A percentile compares a stretch with the other conserved stretches of the same genome.
These are phyloP conservation scores for Pythium aquatile DNA, from an alignment of 352 stramenopile genomes.

Conservation along the genomic window DNA sequence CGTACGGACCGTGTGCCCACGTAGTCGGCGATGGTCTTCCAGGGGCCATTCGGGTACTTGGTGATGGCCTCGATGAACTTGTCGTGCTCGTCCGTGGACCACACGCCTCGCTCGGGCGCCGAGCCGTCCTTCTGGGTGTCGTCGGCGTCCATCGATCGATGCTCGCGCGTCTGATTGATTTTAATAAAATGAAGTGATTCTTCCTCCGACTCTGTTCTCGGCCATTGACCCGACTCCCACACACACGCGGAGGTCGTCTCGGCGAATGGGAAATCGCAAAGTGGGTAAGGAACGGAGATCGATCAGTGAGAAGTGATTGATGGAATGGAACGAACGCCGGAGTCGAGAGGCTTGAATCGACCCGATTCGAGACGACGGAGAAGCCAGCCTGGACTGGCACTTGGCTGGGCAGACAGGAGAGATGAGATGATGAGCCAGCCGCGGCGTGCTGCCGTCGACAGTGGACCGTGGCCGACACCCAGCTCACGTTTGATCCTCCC, in stretches of 20 bases:
- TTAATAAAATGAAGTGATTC: not conserved
- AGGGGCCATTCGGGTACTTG: slow-evolving; percentile 21
- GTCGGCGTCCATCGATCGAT: not conserved
- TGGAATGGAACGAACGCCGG: not conserved
- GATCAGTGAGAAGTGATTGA: not conserved
- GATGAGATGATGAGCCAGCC: not conserved
- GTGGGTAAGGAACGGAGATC: not conserved
- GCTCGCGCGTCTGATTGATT: not conserved
- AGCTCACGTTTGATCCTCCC: not conserved
- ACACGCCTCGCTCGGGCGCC: slow-evolving; percentile 14
- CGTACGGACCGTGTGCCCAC: slow-evolving; percentile 21
- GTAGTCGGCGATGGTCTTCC: slow-evolving; percentile 15
- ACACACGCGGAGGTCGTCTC: not conserved
- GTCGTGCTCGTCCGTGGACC: slow-evolving; percentile 28
- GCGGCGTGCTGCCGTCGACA: not conserved
- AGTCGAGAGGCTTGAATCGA: not conserved
- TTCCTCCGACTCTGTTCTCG: not conserved
- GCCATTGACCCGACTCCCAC: not conserved
- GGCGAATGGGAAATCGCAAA: not conserved
- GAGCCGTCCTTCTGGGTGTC: not conserved
- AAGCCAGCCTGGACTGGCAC: no score
- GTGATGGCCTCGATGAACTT: slow-evolving; percentile 28
- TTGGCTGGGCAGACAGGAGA: not conserved
- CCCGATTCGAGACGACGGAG: no score
- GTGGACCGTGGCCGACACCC: not conserved